Evolutionary conservation across 2,329 filamentous ascomycete genomes (phyloP), one percentile per base, ranked within the genome.

Genomic region (Colletotrichum graminicola): DNA sequence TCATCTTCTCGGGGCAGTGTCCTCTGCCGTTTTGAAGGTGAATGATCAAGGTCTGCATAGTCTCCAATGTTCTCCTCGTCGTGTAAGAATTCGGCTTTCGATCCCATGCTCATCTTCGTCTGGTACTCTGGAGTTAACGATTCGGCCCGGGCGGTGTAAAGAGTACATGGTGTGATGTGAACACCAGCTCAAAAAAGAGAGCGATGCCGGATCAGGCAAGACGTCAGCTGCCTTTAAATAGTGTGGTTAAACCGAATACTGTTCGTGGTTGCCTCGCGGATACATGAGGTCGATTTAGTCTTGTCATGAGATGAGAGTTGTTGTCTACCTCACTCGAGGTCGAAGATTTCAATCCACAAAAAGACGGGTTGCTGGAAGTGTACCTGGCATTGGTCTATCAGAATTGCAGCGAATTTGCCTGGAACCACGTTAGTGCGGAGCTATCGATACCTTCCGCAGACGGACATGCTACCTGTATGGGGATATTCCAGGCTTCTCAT

Each of bases 61-160:
- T 21, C 52, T 34, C 26, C 54, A 43, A 3, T 2, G 8, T 43
- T 51, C 41, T 39, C 45, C 51, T 62, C 41, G 3, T 66, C 62
- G n/a, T 34, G 34, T 21, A 47, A 43, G 60, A 73, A 71, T 62
- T 76, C 74, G 65, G 73, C 68, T 71, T 78, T 76, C 62, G 76
- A 72, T 62, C 80, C 79, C 80, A 81, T 81, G 61, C 47, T 72
- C 51, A 52, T 71, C 16, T 62, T 62, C 51, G 52, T 71, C 62
- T 26, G 52, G 23, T 49, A 36, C 43, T 69, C 61, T 66, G 51
- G 32, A 51, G 45, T 61, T 56, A 61, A 71, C 61, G 39, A 66
- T 66, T 56, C 34, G 67, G 70, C 43, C 62, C 36, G 32, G 39
- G 62, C 32, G 61, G 52, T 71, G 36, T 62, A 45, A 51, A 41